Evolutionary conservation across 2,329 filamentous ascomycete genomes (phyloP), one percentile per base, ranked within the genome.

Genomic region (Leptoxyphium fumago): DNA sequence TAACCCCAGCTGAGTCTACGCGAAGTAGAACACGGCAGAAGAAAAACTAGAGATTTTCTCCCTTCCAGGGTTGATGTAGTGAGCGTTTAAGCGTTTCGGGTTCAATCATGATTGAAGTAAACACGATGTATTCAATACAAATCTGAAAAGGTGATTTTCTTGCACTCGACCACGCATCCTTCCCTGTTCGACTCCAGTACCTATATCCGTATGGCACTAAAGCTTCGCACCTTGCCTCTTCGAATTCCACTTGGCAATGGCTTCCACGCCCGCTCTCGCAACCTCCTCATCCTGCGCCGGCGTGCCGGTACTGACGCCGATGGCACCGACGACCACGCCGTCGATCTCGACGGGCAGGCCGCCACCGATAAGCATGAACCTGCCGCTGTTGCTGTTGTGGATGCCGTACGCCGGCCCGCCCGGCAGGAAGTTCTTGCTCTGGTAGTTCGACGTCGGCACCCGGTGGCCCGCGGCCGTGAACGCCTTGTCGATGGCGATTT

Each of bases 401-500:
- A 72, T 70, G 13, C 71, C 70, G 48, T 67, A 75, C 0, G 69
- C 72, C 1, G 62, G 57, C 1, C 72, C 72, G 6, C 72, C 72
- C 5, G 72, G 72, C 61, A 68, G 67, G 15, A 74, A 71, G 36
- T 61, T 64, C 48, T 73, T 72, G 10, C 49, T 50, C 45, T 71
- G 71, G 56, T 75, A 76, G 2, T 63, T 60, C 17, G 66, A 65
- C 0, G 72, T 75, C 0, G 71, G 70, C 4, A 64, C 59, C 15
- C 66, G 61, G 56, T 75, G 73, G 13, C 73, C 73, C 1, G 72
- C 70, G 2, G 73, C 73, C 2, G 73, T 76, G 54, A 74, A 75
- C 13, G 73, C 72, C 49, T 75, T 73, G 41, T 80, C 77, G 11
- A 83, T 80, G 1, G 76, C 72, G 55, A 81, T 72, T 57, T 75